These are phyloP conservation scores for Trichophyton simii DNA, from an alignment of 2,329 filamentous ascomycete species.

Conservation along the genomic window DNA sequence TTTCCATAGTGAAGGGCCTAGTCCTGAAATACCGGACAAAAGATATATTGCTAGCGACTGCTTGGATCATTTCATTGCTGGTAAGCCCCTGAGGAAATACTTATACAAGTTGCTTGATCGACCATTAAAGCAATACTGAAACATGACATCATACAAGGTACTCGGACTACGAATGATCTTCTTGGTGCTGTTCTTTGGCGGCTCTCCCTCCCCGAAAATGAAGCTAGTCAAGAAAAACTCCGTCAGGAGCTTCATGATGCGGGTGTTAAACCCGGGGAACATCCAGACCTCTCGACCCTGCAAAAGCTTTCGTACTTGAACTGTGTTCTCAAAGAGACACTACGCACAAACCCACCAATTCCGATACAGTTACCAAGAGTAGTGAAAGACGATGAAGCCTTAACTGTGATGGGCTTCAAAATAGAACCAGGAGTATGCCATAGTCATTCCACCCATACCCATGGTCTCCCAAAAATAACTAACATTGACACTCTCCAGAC, in stretches of 20 bases:
- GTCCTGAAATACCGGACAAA: slow-evolving; percentile 8
- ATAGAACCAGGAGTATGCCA: slow-evolving; percentile 12
- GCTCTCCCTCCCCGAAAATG: slow-evolving; percentile 14
- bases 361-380: slow-evolving; percentile 30
- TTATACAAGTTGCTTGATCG: background rate
- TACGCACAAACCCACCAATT: slow-evolving; percentile 32
- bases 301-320: slow-evolving; percentile 22
- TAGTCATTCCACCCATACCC: background rate
- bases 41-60: slow-evolving; percentile 14
- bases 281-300: slow-evolving; percentile 5
- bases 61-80: slow-evolving; percentile 13
- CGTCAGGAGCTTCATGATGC: slow-evolving; percentile 12
- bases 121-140: background rate
- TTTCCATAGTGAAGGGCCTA: slow-evolving; percentile 10
- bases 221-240: slow-evolving; percentile 9
- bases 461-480: background rate
- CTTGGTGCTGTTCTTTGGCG: slow-evolving; percentile 12
- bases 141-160: slow-evolving; percentile 6
- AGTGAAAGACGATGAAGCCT: slow-evolving; percentile 14
- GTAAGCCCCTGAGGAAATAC: slow-evolving; percentile 2
- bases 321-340: slow-evolving; percentile 32
- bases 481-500: slow-evolving; percentile 4
- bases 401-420: slow-evolving; percentile 11
- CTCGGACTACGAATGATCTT: slow-evolving; percentile 10
- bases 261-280: background rate